phyloP scores from a whole-genome alignment of 768 basidiomycete species.

The Tephrocybe sp. region DNA sequence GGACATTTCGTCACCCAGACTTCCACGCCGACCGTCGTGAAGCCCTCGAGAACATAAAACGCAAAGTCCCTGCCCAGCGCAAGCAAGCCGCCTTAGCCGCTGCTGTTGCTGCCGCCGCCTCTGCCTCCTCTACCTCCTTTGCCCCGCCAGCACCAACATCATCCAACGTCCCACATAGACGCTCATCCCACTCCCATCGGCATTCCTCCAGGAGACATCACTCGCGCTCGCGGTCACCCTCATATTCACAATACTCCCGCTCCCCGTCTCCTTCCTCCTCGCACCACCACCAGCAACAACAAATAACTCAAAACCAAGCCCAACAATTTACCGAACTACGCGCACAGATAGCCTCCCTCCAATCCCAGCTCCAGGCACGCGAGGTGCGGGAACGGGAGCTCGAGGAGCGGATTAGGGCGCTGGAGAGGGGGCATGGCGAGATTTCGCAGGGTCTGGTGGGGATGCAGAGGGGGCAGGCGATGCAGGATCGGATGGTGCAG shows the following conservation, averaged over 20 bases:
- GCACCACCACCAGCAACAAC: no score
- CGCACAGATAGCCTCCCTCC: conserved; percentile 21
- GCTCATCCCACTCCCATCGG: no score
- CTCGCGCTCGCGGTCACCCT: conserved; percentile 13
- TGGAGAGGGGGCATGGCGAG: conserved; percentile 41
- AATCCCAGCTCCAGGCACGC: conserved; percentile 31
- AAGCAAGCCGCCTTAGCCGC: conserved; percentile 28
- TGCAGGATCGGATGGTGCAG: conserved; percentile 85
- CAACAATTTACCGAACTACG: conserved; percentile 15
- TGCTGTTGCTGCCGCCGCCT: conserved; percentile 15
- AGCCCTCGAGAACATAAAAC: conserved; percentile 59
- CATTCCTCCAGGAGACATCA: conserved; percentile 15
- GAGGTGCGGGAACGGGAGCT: conserved; percentile 34
- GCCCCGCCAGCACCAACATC: conserved; percentile 21
- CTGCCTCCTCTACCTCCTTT: conserved; percentile 10
- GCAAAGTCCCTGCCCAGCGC: conserved; percentile 56
- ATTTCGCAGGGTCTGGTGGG: conserved; percentile 37
- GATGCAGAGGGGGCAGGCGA: conserved; percentile 60
- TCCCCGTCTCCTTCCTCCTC: conserved; percentile 12
- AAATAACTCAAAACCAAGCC: conserved; percentile 11
- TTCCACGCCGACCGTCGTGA: conserved; percentile 56
- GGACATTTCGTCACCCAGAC: conserved; percentile 62
- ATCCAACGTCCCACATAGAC: no score
- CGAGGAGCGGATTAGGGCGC: conserved; percentile 29
- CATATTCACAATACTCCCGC: conserved; percentile 24